Base-by-base conservation (phyloP, 805 yeast genomes). In the Saccharomycopsis fodiens region DNA sequence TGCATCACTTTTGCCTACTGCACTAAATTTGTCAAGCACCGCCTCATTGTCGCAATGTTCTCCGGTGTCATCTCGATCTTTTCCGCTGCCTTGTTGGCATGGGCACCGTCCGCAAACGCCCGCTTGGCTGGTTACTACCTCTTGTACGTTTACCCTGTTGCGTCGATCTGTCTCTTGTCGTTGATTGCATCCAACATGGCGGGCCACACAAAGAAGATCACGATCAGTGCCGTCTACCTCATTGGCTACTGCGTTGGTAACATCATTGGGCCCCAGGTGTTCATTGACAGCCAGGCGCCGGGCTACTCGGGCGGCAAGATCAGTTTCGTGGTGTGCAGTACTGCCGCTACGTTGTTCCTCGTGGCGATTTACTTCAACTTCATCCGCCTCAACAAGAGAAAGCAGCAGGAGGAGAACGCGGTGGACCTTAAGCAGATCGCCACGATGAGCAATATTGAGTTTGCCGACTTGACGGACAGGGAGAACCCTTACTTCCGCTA, bases 401-500 rank as follows among this genome's bases (percentile, higher is more conserved):
- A 44, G 5, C 58, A 44, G 13, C 48, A 49, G 39, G 55, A 46
- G 8, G 58, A 52, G 8, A 53, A 46, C 1, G 53, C 54, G 36
- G 51, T 41, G 3, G 48, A 52, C 6, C 57, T 56, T 3, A 70
- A 70, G 43, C n/a, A n/a, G n/a, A n/a, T n/a, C n/a, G n/a, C n/a
- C n/a, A n/a, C n/a, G n/a, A n/a, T n/a, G n/a, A n/a, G n/a, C n/a
- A 61, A 72, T 41, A 59, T 65, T 42, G 77, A 73, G 54, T 72
- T 69, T 53, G 68, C 71, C 21, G 81, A 76, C 52, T 59, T 73
- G 57, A 76, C 81, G 2, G 79, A 74, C 54, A 63, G 59, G 43
- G 74, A 76, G 57, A 78, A 76, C 58, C 74, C 74, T 3, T 63
- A 63, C 44, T 77, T 77, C 56, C 65, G 82, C 54, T 78, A 75